Evolutionary conservation across 2,329 filamentous ascomycete genomes (phyloP), one percentile per base, ranked within the genome.

Genomic region (Penicillium sp.): DNA sequence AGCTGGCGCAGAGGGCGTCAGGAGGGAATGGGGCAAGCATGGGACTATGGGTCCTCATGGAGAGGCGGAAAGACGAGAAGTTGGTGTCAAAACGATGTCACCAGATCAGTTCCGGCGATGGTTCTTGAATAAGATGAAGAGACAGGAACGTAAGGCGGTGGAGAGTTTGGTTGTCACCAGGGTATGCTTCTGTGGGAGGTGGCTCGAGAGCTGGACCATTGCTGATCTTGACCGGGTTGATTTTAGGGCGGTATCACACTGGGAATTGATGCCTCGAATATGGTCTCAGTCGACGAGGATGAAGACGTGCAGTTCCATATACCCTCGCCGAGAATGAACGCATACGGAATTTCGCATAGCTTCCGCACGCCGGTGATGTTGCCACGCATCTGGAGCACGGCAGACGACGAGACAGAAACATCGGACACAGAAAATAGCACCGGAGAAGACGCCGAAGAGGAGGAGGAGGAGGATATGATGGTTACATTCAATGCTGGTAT

Each of bases 61-160:
- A 22, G 64, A 64, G 46, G 65, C 60, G 13, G 57, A 64, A 46
- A 52, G 44, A 19, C 58, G 58, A 52, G 53, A 70, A 16, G 54
- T 75, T 5, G 72, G 72, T 2, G 63, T 72, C 8, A 67, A 63
- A 56, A 57, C 69, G 2, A 69, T 69, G 67, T 60, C 61, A 29
- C 59, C 64, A n/a, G 58, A 64, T 36, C 65, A 74, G 54, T 74
- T 74, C 56, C 65, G 70, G 27, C 54, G 50, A 16, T 74, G 71
- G 71, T 73, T 73, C 44, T 52, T 73, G 52, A 65, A 62, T 30
- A 62, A 52, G 3, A 72, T 75, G 71, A 70, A 69, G 55, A 64
- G 55, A 27, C 63, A 65, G 41, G 72, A 75, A 54, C 61, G 69
- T 42, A 60, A 62, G 33, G 58, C 59, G 22, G 43, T 75, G 12